phyloP scores from a whole-genome alignment of 441 rosid species.

The Populus trichocarpa region DNA sequence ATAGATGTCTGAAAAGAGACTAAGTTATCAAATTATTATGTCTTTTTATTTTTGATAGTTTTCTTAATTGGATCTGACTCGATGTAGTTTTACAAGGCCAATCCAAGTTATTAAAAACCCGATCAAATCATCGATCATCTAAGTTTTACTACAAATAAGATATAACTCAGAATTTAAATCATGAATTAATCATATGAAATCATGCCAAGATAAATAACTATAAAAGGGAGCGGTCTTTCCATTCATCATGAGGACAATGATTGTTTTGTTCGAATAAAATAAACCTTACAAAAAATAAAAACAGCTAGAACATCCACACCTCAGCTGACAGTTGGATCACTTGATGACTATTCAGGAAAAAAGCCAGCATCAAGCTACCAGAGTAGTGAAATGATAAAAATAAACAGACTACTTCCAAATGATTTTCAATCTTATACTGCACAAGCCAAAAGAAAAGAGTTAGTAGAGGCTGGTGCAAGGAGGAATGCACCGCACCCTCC shows the following conservation, averaged over 20 bases:
- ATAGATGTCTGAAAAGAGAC: not conserved
- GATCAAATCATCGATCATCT: not conserved
- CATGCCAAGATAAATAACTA: not conserved
- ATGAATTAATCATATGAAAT: not conserved
- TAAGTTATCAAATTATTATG: not conserved
- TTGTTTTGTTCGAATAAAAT: too few species aligned
- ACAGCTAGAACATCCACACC: not conserved
- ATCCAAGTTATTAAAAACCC: too few species aligned
- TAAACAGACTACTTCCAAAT: not conserved
- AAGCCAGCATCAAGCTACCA: not conserved
- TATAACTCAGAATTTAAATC: not conserved
- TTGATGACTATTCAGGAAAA: not conserved
- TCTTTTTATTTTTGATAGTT: too few species aligned
- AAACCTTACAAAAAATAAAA: too few species aligned
- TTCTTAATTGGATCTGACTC: not conserved
- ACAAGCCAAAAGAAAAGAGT: too few species aligned
- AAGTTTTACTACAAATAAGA: not conserved
- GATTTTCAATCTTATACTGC: not conserved
- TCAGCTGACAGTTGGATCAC: not conserved
- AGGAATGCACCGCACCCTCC: not conserved
- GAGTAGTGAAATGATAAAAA: not conserved
- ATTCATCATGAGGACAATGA: too few species aligned
- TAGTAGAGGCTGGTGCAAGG: too few species aligned
- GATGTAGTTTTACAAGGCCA: too few species aligned
- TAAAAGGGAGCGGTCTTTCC: too few species aligned